Conservation (phyloP, 2,329 filamentous ascomycete species). For the Aspergillus nomiae region DNA sequence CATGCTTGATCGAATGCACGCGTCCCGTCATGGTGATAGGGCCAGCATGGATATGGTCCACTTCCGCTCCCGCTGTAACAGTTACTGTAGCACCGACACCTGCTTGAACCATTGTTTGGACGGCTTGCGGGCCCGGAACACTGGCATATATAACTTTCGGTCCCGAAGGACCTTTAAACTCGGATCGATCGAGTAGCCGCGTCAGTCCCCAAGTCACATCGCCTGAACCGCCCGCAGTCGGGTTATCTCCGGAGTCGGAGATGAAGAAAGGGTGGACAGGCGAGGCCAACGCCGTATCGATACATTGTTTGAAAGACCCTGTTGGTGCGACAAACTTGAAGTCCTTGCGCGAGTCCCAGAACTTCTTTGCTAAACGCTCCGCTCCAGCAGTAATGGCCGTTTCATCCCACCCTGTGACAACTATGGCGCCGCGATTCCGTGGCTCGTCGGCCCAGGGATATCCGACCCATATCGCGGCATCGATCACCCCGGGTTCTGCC, state of each 20-base stretch:
- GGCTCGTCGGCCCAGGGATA: constrained; percentile 61
- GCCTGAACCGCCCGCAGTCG: constrained; percentile 57
- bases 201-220: constrained; percentile 57
- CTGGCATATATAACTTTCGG: constrained; percentile 56
- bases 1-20: constrained; percentile 54
- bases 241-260: constrained; percentile 59
- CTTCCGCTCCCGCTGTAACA: constrained; percentile 54
- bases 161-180: constrained; percentile 44
- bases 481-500: constrained; percentile 45
- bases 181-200: constrained; percentile 47
- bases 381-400: constrained; percentile 43
- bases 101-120: constrained; percentile 45
- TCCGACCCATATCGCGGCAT: constrained; percentile 59
- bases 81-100: constrained; percentile 53
- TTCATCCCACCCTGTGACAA: constrained; percentile 56
- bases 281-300: constrained; percentile 49
- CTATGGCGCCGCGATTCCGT: constrained; percentile 52
- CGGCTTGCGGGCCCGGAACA: constrained; percentile 51
- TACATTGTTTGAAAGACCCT: constrained; percentile 50
- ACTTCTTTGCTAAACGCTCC: constrained; percentile 48
- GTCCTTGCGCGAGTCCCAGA: constrained; percentile 51
- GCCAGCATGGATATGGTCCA: constrained; percentile 52
- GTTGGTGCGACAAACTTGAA: constrained; percentile 58
- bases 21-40: constrained; percentile 55
- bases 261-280: constrained; percentile 53